These are phyloP conservation scores for Saccharomycopsis sp. DNA, from an alignment of 805 yeast species.

Conservation along the genomic window DNA sequence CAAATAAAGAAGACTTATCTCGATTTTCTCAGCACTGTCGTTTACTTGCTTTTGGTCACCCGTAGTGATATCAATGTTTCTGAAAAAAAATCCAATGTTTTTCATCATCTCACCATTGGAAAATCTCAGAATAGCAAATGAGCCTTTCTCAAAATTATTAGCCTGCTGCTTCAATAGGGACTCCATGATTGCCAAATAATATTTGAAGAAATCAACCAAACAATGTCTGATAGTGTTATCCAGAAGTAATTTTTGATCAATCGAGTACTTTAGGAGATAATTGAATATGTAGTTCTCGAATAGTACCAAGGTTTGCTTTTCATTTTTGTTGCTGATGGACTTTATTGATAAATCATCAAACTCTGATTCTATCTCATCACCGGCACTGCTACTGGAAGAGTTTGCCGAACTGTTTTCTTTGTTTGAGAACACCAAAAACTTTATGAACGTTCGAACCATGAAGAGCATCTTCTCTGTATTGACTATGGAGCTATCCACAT, in stretches of 20 bases:
- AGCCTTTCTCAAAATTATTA: not conserved
- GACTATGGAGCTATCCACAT: not conserved
- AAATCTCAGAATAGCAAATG: not conserved
- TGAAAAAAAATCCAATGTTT: not conserved
- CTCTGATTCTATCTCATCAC: not conserved
- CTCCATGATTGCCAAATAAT: not conserved
- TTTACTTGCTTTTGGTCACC: not conserved
- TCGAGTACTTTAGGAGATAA: not conserved
- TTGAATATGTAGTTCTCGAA: not conserved
- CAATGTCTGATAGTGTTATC: not conserved
- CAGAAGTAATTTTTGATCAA: constrained; percentile 1
- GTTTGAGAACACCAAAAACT: not conserved
- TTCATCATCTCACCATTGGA: not conserved
- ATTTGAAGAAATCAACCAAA: not conserved
- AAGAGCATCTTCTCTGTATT: constrained; percentile 1
- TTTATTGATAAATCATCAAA: not conserved
- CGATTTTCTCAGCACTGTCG: not conserved
- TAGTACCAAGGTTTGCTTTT: not conserved
- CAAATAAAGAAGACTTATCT: constrained; percentile 4
- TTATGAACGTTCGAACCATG: not conserved
- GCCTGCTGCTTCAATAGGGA: not conserved
- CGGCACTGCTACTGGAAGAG: not conserved
- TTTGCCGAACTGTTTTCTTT: not conserved
- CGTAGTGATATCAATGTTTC: not conserved
- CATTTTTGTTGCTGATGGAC: not conserved